Evolutionary conservation across 345 rosid species (phyloP), one percentile per base, ranked within the genome.

Genomic region (Brassica nigra): DNA sequence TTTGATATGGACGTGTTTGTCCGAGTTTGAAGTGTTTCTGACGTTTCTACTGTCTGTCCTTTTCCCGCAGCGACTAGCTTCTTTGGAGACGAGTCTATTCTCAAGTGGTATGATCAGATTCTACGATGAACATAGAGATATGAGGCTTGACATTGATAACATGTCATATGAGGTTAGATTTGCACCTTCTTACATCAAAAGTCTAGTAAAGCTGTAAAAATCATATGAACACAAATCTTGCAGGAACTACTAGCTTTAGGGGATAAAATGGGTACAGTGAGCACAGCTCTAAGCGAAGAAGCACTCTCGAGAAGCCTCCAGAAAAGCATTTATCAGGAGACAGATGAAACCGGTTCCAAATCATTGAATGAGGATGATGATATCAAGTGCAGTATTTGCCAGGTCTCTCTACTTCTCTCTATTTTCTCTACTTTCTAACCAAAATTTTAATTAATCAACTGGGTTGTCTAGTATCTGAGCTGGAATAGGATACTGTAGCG

Each of bases 81-180:
- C 86, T 80, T 83, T 91, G 78, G 99, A 90, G 85, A 85, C 93
- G 83, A 87, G 83, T 82, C 78, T 95, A 63, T 88, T 89, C 73
- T 89, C 91, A 42, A 85, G 84, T 71, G 94, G 92, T 73, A 79
- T 88, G 77, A 2, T 64, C 57, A 87, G 86, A 80, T 83, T 91
- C 74, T 85, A 87, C 68, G 99, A 95, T 70, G 98, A 86, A 75
- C 97, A 95, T 66, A 88, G 97, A 77, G 98, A 89, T 29, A 88
- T 95, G 99, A 93, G 99, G 84, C 88, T 93, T 76, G 98, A 95
- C 85, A 93, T 95, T 71, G 99, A 95, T 80, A 78, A 89, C 83
- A 93, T 93, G 99, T 91, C 99, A 65, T 95, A 95, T 66, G 98
- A 95, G 98, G 99, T 92, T 39, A 74, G 89, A 82, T 62, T 30